These are phyloP conservation scores for Sarocladiaceae sp. DNA, from an alignment of 2,329 filamentous ascomycete genomes.

Conservation along the genomic window DNA sequence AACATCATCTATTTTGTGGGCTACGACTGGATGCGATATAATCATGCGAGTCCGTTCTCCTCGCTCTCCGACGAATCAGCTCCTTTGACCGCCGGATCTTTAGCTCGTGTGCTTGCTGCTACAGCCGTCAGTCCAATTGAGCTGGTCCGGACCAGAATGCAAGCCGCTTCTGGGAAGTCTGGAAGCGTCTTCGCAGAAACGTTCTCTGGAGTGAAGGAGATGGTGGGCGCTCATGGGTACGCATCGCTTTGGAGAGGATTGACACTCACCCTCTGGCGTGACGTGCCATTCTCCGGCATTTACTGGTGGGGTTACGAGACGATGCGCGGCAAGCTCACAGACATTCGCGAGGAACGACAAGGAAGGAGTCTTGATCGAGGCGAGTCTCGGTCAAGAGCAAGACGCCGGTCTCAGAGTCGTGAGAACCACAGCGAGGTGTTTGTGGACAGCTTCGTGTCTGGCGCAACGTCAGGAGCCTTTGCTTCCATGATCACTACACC, in stretches of 20 bases:
- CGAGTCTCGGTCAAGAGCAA: conserved; percentile 31
- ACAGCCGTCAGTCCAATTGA: conserved; percentile 85
- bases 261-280: conserved; percentile 88
- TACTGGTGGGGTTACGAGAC: conserved; percentile 99
- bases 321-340: conserved; percentile 66
- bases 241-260: conserved; percentile 85
- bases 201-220: conserved; percentile 67
- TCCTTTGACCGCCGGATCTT: conserved; percentile 74
- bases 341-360: conserved; percentile 54
- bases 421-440: conserved; percentile 76
- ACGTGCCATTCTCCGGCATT: conserved; percentile 93
- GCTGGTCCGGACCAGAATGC: conserved; percentile 88
- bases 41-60: conserved; percentile 67
- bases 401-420: conserved; percentile 55
- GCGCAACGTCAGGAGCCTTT: conserved; percentile 75
- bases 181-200: conserved; percentile 74
- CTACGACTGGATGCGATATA: conserved; percentile 88
- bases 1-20: conserved; percentile 99
- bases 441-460: conserved; percentile 83
- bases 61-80: conserved; percentile 64
- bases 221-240: conserved; percentile 76
- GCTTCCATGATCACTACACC: conserved; percentile 89
- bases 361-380: conserved; percentile 30
- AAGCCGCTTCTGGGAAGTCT: conserved; percentile 62
- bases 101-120: conserved; percentile 76